These are phyloP conservation scores for Cladophialophora yegresii DNA, from an alignment of 2,329 filamentous ascomycete genomes.

Conservation along the genomic window DNA sequence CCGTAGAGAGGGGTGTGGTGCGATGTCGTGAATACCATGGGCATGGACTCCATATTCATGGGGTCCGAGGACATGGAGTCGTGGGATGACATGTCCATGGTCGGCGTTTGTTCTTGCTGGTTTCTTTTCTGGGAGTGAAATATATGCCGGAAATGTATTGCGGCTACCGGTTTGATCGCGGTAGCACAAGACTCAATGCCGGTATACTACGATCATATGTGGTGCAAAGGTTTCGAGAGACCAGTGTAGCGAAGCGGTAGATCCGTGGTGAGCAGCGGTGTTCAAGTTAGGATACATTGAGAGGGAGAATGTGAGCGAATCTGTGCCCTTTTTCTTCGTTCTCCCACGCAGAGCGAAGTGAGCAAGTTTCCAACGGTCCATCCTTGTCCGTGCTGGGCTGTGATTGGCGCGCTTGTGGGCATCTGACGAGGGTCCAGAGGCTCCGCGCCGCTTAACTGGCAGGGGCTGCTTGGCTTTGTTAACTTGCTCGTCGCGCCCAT, in stretches of 20 bases:
- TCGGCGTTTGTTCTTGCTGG: neutral
- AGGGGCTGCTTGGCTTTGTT: neutral
- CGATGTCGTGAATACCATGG: conserved; percentile 56
- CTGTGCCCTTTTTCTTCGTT: neutral
- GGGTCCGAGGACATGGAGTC: conserved; percentile 15
- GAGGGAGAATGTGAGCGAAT: neutral
- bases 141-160: neutral
- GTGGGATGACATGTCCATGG: conserved; percentile 17
- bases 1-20: conserved; percentile 68
- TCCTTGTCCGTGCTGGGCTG: neutral
- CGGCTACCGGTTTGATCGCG: neutral
- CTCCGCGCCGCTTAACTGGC: neutral
- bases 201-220: neutral
- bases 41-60: conserved; percentile 47
- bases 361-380: conserved; percentile 6
- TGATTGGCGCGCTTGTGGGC: neutral
- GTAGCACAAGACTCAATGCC: neutral
- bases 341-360: neutral
- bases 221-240: neutral
- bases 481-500: neutral
- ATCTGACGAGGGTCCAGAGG: neutral
- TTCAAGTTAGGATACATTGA: neutral
- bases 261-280: neutral
- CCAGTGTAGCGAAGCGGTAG: neutral
- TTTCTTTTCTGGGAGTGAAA: neutral